Percentiles rank a stretch among this genome's conserved stretches.
phyloP scores from a whole-genome alignment of 345 rosid genomes.

The Physaria fendleri region DNA sequence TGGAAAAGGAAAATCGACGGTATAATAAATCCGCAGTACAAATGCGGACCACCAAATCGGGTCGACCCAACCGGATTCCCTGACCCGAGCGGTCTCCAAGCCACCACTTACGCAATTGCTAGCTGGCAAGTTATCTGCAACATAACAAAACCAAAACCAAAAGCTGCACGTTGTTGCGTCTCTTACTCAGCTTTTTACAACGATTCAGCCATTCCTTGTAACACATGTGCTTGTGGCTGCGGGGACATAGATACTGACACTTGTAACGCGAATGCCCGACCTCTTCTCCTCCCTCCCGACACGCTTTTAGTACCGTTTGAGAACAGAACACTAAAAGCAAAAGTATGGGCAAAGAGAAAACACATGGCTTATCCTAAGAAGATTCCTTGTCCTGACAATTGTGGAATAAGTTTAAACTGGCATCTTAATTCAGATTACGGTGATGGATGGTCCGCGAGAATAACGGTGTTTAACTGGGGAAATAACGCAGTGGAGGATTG shows the following conservation, averaged over 20 bases:
- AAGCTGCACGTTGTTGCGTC: conserved; percentile 66
- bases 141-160: conserved; percentile 54
- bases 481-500: conserved; percentile 51
- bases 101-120: conserved; percentile 50
- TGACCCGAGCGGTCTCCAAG: conserved; percentile 60
- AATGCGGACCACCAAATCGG: conserved; percentile 61
- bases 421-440: conserved; percentile 65
- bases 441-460: conserved; percentile 68
- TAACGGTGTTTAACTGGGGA: conserved; percentile 86
- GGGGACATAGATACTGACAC: conserved; percentile 30
- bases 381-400: conserved; percentile 85
- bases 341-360: conserved; percentile 67
- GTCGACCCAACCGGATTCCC: conserved; percentile 72
- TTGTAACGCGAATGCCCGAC: conserved; percentile 43
- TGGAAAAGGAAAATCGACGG: conserved; percentile 82
- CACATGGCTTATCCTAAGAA: conserved; percentile 40
- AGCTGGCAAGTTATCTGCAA: conserved; percentile 82
- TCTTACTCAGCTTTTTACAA: conserved; percentile 90
- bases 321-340: conserved; percentile 58
- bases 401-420: conserved; percentile 91
- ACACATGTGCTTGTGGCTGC: conserved; percentile 92
- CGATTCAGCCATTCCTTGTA: conserved; percentile 73
- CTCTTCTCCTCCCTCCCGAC: conserved; percentile 78
- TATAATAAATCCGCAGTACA: conserved; percentile 53
- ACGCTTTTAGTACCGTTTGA: conserved; percentile 62